Percentiles rank a stretch among this genome's conserved stretches.
These are phyloP conservation scores for Cystobasidium sp. DNA, from an alignment of 1,284 basidiomycete species.

Conservation along the genomic window DNA sequence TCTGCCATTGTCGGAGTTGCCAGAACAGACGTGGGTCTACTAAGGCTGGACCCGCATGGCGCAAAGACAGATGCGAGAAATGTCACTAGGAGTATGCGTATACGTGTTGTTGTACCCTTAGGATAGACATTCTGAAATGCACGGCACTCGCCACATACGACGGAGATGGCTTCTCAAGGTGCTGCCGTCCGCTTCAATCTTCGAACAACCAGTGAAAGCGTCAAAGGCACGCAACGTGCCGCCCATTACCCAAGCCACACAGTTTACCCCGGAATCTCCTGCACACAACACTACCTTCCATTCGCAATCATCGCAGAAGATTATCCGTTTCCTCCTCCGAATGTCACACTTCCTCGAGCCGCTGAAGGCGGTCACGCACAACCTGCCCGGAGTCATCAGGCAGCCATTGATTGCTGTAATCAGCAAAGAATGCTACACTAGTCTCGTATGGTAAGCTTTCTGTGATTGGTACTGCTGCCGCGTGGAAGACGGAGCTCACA, in stretches of 20 bases:
- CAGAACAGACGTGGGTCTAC: neutral
- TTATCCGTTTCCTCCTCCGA: conserved; percentile 28
- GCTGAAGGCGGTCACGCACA: conserved; percentile 57
- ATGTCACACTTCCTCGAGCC: conserved; percentile 40
- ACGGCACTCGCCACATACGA: neutral
- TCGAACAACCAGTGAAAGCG: neutral
- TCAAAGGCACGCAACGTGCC: conserved; percentile 13
- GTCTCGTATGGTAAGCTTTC: conserved; percentile 70
- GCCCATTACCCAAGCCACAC: conserved; percentile 5
- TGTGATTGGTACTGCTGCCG: neutral
- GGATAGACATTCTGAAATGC: neutral
- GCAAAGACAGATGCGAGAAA: neutral
- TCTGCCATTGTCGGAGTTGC: conserved; percentile 34
- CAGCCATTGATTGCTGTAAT: conserved; percentile 80
- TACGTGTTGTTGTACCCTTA: conserved; percentile 27
- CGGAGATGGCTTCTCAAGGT: too few species aligned
- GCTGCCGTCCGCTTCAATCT: neutral
- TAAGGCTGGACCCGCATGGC: neutral
- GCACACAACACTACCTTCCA: neutral
- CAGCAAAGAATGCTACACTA: conserved; percentile 87
- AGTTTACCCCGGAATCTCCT: neutral
- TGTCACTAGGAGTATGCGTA: neutral
- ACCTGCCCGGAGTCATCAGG: conserved; percentile 76
- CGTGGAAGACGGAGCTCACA: too few species aligned
- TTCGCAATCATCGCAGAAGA: conserved; percentile 2